Percentiles rank a stretch among this genome's conserved stretches.
Conservation (phyloP, 257 asterid species). For the Jacaranda mimosifolia region DNA sequence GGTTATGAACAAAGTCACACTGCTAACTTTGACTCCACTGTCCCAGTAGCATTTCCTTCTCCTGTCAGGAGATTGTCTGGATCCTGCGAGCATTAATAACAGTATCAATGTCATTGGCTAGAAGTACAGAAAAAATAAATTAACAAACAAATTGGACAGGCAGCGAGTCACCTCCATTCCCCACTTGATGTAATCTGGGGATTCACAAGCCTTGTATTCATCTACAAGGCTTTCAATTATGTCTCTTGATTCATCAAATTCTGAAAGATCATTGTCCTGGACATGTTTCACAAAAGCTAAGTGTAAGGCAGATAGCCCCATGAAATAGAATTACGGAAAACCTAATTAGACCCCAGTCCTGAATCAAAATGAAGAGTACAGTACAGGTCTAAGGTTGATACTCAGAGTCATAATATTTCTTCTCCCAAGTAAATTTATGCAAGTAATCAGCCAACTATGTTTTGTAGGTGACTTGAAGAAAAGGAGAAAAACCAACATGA, state of each 20-base stretch:
- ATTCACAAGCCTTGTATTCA: constrained; percentile 99
- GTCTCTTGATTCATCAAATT: constrained; percentile 98
- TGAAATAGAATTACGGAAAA: not conserved
- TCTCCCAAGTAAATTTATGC: not conserved
- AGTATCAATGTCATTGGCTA: constrained; percentile 1
- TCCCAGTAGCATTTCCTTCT: constrained; percentile 88
- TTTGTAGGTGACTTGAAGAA: not conserved
- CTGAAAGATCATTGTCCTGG: constrained; percentile 98
- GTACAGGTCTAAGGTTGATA: not conserved
- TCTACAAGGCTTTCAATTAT: constrained; percentile 94
- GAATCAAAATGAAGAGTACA: not conserved
- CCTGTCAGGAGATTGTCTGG: constrained; percentile 76
- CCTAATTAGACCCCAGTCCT: not conserved
- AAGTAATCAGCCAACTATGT: not conserved
- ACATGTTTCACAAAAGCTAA: constrained; percentile 31
- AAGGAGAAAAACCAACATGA: not conserved
- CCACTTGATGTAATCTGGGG: constrained; percentile 99
- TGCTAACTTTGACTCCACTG: constrained; percentile 69
- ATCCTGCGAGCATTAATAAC: constrained; percentile 56
- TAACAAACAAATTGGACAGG: not conserved
- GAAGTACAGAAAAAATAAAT: not conserved
- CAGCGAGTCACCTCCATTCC: constrained; percentile 83
- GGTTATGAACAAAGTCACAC: constrained; percentile 40
- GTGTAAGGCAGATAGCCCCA: constrained; percentile 4
- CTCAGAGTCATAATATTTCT: not conserved